Conservation (phyloP, 768 basidiomycete species). For the Sporobolomyces pararoseus region DNA sequence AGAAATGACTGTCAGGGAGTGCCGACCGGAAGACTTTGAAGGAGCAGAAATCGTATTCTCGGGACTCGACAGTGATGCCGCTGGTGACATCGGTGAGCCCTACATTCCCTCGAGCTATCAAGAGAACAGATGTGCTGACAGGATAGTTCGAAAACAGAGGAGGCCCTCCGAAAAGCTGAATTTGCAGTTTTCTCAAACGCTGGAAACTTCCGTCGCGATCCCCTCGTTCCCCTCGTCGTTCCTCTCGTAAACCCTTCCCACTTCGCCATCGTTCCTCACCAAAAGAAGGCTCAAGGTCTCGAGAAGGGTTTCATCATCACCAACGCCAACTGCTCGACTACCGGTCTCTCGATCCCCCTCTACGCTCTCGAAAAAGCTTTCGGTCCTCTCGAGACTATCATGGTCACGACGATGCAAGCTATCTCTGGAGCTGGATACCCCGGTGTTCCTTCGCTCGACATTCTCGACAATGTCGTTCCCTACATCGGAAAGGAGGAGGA, state of each 20-base stretch:
- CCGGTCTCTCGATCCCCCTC: slow-evolving; percentile 85
- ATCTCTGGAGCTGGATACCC: slow-evolving; percentile 98
- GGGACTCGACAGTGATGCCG: slow-evolving; percentile 90
- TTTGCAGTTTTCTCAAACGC: slow-evolving; percentile 92
- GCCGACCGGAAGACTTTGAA: slow-evolving; percentile 68
- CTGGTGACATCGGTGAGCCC: slow-evolving; percentile 79
- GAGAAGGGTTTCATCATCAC: slow-evolving; percentile 90
- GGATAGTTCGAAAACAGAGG: slow-evolving; percentile 56
- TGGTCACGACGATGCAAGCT: slow-evolving; percentile 96
- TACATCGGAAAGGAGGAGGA: slow-evolving; percentile 86
- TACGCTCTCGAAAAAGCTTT: slow-evolving; percentile 83
- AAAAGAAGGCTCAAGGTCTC: slow-evolving; percentile 57
- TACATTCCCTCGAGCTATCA: too few species aligned
- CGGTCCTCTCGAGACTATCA: slow-evolving; percentile 83
- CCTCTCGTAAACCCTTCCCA: slow-evolving; percentile 90
- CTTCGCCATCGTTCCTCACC: slow-evolving; percentile 75
- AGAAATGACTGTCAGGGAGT: slow-evolving; percentile 67
- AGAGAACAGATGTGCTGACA: not conserved
- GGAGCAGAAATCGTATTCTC: slow-evolving; percentile 88
- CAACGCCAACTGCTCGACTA: slow-evolving; percentile 97
- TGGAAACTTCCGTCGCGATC: slow-evolving; percentile 92
- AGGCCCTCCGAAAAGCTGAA: slow-evolving; percentile 77
- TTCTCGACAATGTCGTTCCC: slow-evolving; percentile 92
- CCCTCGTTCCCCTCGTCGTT: slow-evolving; percentile 87
- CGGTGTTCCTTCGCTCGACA: slow-evolving; percentile 81